These are phyloP conservation scores for Coemansia sp. DNA, from an alignment of 192 early-diverging fungal genomes.

Conservation along the genomic window DNA sequence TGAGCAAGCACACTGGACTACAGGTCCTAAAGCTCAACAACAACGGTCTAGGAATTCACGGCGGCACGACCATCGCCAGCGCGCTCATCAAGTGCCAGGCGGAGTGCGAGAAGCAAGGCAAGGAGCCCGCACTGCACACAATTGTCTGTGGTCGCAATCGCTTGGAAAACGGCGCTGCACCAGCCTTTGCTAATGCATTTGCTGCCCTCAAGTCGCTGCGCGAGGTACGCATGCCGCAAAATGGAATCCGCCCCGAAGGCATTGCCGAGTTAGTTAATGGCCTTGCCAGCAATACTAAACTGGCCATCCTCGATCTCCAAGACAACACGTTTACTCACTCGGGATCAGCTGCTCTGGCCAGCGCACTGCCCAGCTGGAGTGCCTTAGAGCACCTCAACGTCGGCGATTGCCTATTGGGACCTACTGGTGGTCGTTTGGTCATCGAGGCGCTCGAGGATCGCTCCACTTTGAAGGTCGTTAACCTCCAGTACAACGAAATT, in stretches of 20 bases:
- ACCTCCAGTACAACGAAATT: constrained; percentile 91
- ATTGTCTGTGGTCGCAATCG: constrained; percentile 93
- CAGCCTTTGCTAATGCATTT: constrained; percentile 79
- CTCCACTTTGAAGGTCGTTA: constrained; percentile 59
- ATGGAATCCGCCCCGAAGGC: constrained; percentile 95
- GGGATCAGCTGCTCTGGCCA: constrained; percentile 68
- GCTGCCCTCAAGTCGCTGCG: constrained; percentile 70
- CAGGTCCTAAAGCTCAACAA: constrained; percentile 92
- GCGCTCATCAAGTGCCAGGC: constrained; percentile 78
- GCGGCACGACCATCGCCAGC: constrained; percentile 81
- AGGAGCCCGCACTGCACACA: constrained; percentile 67
- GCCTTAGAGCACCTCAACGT: constrained; percentile 77
- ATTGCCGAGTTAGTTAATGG: constrained; percentile 71
- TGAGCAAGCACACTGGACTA: constrained; percentile 77
- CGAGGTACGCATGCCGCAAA: constrained; percentile 92
- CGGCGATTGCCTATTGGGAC: constrained; percentile 85
- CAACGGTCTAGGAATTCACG: constrained; percentile 92
- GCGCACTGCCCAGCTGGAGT: constrained; percentile 76
- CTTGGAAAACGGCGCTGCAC: constrained; percentile 80
- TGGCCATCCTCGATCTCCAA: constrained; percentile 86
- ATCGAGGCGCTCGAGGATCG: constrained; percentile 64
- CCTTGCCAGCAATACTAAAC: constrained; percentile 62
- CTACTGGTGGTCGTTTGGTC: constrained; percentile 67
- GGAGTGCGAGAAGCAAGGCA: constrained; percentile 64
- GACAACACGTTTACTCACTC: constrained; percentile 93